These are phyloP conservation scores for Yamadazyma conglobata DNA, from an alignment of 1,139 yeast species.

Conservation along the genomic window DNA sequence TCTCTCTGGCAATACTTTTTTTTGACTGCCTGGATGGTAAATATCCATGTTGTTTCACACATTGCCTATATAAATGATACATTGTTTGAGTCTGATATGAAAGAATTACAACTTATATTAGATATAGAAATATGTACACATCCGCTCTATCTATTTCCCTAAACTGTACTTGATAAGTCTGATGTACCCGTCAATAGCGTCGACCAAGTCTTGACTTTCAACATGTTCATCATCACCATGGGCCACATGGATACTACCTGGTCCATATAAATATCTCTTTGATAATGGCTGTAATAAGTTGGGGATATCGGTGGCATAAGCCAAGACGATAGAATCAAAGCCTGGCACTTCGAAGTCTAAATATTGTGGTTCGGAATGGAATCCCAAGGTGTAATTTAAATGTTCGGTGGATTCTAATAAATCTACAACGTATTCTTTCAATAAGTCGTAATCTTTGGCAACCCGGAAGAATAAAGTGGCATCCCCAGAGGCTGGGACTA, in stretches of 20 bases:
- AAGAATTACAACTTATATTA: constrained; percentile 30
- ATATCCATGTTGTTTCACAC: constrained; percentile 17
- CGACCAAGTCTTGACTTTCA: constrained; percentile 44
- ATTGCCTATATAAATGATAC: constrained; percentile 27
- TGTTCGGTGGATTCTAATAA: constrained; percentile 31
- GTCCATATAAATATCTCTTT: constrained; percentile 59
- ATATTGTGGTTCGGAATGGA: constrained; percentile 36
- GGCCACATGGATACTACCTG: constrained; percentile 65
- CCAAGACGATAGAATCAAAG: constrained; percentile 52
- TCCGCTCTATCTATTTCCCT: constrained; percentile 10
- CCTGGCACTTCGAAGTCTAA: constrained; percentile 62
- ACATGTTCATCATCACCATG: constrained; percentile 62
- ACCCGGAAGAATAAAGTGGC: constrained; percentile 54
- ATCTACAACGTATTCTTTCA: constrained; percentile 31
- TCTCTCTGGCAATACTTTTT: constrained; percentile 10
- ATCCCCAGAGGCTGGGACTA: constrained; percentile 56
- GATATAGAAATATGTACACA: constrained; percentile 57
- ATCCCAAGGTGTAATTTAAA: constrained; percentile 21
- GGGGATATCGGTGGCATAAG: constrained; percentile 68
- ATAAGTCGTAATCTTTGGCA: constrained; percentile 42
- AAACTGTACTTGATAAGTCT: constrained; percentile 33
- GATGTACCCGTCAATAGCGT: constrained; percentile 57
- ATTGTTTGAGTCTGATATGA: constrained; percentile 56
- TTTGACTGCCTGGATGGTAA: constrained; percentile 13
- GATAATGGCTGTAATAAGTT: constrained; percentile 37